Evolutionary conservation across 495 filamentous ascomycete species (phyloP).

Genomic region (Penicillium odoratum): DNA sequence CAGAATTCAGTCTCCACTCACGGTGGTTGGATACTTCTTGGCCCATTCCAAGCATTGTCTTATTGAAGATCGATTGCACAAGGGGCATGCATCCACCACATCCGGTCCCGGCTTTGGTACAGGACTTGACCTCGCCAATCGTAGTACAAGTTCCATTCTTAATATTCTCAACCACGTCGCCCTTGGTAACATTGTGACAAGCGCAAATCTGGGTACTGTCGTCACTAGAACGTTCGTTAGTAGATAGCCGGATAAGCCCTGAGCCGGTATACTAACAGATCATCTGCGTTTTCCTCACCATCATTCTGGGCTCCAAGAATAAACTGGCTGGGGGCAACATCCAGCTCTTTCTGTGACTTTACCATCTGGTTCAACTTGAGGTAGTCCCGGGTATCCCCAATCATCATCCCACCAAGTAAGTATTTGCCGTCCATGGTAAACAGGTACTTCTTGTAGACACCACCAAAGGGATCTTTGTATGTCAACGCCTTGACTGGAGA

Average conservation of each 20-base stretch:
- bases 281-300: slow-evolving; percentile 69
- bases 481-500: slow-evolving; percentile 79
- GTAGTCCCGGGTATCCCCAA: slow-evolving; percentile 93
- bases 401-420: slow-evolving; percentile 96
- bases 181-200: slow-evolving; percentile 95
- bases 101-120: slow-evolving; percentile 92
- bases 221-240: slow-evolving; percentile 41
- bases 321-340: slow-evolving; percentile 83
- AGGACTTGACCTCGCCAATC: slow-evolving; percentile 85
- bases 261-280: slow-evolving; percentile 49
- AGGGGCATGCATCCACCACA: slow-evolving; percentile 95
- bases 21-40: slow-evolving; percentile 84
- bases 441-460: slow-evolving; percentile 96
- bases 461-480: slow-evolving; percentile 89
- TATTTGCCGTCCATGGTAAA: slow-evolving; percentile 93
- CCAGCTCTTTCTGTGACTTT: slow-evolving; percentile 79
- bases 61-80: slow-evolving; percentile 90
- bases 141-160: slow-evolving; percentile 84
- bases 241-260: neutral
- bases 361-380: slow-evolving; percentile 94
- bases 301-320: slow-evolving; percentile 80
- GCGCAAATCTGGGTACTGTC: slow-evolving; percentile 93
- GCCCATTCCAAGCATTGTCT: slow-evolving; percentile 86
- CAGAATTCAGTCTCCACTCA: slow-evolving; percentile 27
- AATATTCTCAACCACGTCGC: slow-evolving; percentile 70